These are phyloP conservation scores for Penicillium sp. DNA, from an alignment of 2,329 filamentous ascomycete species.

Conservation along the genomic window DNA sequence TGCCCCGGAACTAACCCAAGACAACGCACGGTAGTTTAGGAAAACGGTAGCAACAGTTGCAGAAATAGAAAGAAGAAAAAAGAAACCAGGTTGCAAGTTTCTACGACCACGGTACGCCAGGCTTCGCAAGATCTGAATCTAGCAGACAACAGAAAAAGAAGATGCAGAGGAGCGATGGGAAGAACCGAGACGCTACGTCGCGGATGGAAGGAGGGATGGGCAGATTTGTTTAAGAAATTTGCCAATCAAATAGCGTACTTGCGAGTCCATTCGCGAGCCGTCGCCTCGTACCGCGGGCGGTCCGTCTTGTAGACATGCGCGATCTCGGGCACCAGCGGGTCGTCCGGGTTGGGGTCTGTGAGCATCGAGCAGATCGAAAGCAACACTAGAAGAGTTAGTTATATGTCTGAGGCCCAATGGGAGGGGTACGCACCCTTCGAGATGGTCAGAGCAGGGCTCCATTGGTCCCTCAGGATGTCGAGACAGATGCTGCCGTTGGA, in stretches of 20 bases:
- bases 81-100: slow-evolving; percentile 19
- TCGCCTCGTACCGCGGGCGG: slow-evolving; percentile 89
- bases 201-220: slow-evolving; percentile 23
- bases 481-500: slow-evolving; percentile 98
- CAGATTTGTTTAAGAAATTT: slow-evolving; percentile 24
- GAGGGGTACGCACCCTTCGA: slow-evolving; percentile 70
- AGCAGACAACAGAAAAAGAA: slow-evolving; percentile 21
- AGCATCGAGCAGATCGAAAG: slow-evolving; percentile 99
- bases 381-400: slow-evolving; percentile 58
- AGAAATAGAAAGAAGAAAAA: slow-evolving; percentile 17
- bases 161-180: slow-evolving; percentile 16
- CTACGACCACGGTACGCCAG: slow-evolving; percentile 39
- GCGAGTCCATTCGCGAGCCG: slow-evolving; percentile 94
- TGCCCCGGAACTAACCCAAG: slow-evolving; percentile 27
- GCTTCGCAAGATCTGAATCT: slow-evolving; percentile 35
- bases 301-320: slow-evolving; percentile 99
- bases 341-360: slow-evolving; percentile 98
- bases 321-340: slow-evolving; percentile 97
- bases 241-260: slow-evolving; percentile 86
- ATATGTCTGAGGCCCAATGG: background rate
- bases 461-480: slow-evolving; percentile 97
- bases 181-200: slow-evolving; percentile 7
- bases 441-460: slow-evolving; percentile 97
- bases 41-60: slow-evolving; percentile 1
- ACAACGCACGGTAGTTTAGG: slow-evolving; percentile 1